Evolutionary conservation across 345 rosid genomes (phyloP), one percentile per base, ranked within the genome.

Genomic region (Carallia pectinifolia): DNA sequence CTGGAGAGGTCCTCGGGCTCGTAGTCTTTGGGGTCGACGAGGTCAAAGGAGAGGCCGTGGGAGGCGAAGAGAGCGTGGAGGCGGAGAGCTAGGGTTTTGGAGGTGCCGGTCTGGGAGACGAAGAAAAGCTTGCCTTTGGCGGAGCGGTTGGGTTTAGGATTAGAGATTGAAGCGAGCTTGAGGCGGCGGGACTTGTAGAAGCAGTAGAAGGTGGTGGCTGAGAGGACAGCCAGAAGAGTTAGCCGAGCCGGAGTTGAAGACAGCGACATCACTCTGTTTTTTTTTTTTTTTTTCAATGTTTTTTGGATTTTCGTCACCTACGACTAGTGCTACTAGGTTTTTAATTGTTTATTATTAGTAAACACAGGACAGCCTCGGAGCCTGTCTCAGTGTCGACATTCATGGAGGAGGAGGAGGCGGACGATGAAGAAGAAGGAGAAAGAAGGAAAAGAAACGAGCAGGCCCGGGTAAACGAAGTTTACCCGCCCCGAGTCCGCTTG

Each of bases 1-100:
- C 85, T 86, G 2, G 89, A 81, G 39, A 95, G 84, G 73, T 92
- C 99, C 71, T 95, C 99, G 19, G 99, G 97, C 75, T 95, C 97
- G 80, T 95, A 95, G 84, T 61, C 71, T 48, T 80, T 81, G 60
- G 88, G 81, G 73, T 95, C 97, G 65, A 88, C 85, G 62, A 95
- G 88, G 37, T 91, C 96, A 68, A 93, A 82, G 8, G 74, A 67
- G 64, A 90, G 69, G 64, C 68, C 74, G 47, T 75, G 82, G 33
- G 86, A 73, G 58, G 76, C 58, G 53, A 83, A 74, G 67, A 83
- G 76, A 53, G 63, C 39, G 71, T 58, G 83, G 29, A 94, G 90
- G 52, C 89, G 95, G 18, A 74, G 69, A 27, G 97, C 95, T 65
- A 94, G 78, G 75, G 86, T 36, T 80, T 79, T 84, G 34, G 93